Evolutionary conservation across 2,329 filamentous ascomycete genomes (phyloP).

Genomic region (Sphaerulina populicola): DNA sequence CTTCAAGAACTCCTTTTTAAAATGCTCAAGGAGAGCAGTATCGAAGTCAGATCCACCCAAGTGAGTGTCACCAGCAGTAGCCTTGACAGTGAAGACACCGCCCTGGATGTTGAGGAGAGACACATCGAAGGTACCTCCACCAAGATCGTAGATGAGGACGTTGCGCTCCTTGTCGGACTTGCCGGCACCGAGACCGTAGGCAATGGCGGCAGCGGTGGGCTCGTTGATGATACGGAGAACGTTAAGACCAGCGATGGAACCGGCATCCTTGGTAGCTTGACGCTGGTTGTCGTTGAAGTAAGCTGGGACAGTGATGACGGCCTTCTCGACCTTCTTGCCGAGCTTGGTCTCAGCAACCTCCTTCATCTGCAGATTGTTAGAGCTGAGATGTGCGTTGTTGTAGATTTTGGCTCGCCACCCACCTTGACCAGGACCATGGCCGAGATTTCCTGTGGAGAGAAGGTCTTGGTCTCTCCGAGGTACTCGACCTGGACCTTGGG

Average conservation of each 20-base stretch:
- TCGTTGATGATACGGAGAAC: conserved; percentile 99
- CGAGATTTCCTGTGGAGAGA: conserved; percentile 97
- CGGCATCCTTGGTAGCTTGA: conserved; percentile 98
- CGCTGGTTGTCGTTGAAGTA: conserved; percentile 99
- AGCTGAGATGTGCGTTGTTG: background rate
- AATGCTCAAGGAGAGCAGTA: conserved; percentile 88
- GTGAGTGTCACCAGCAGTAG: conserved; percentile 75
- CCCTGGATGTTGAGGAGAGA: conserved; percentile 98
- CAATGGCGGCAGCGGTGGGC: conserved; percentile 94
- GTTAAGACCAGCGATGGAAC: conserved; percentile 93
- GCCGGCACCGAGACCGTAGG: conserved; percentile 67
- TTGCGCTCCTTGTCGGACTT: conserved; percentile 89
- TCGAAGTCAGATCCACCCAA: conserved; percentile 12
- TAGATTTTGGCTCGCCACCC: conserved; percentile 27
- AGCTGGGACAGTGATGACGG: conserved; percentile 95
- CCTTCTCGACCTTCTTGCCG: conserved; percentile 98
- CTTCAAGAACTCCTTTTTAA: conserved; percentile 85
- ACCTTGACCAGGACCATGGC: conserved; percentile 98
- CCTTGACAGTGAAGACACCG: conserved; percentile 98
- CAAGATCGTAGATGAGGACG: conserved; percentile 98
- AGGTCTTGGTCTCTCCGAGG: conserved; percentile 86
- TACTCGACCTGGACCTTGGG: conserved; percentile 94
- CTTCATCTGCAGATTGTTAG: conserved; percentile 66
- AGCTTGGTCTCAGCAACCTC: conserved; percentile 98
- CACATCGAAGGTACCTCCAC: conserved; percentile 99